Base-by-base conservation (phyloP, 139 green algal species). In the Pseudopediastrum boryanum region DNA sequence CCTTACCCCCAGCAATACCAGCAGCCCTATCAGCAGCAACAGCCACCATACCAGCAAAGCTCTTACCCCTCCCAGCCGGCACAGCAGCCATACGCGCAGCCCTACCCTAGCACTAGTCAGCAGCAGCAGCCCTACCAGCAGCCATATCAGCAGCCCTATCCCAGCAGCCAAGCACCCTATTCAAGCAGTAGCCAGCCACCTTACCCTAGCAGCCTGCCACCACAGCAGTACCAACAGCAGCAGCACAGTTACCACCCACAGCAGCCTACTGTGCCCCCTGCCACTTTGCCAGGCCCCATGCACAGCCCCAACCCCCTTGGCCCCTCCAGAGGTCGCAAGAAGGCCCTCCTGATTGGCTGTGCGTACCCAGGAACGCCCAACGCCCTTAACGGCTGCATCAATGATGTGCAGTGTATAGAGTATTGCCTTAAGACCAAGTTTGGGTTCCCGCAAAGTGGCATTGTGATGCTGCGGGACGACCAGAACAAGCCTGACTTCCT, bases 391-490 rank as follows among this genome's bases (percentile, higher is more conserved):
- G 74, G 74, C 61, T 73, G 61, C 43, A 71, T 80, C 59, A 80
- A 80, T 39, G 74, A 80, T 41, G 74, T 80, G 21, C 19, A 29
- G 61, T 80, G 74, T 44, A 64, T 80, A 21, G 61, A 71, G 43
- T 72, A 80, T 48, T 72, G 59, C 61, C 64, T 80, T n/a, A 73
- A 80, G 61, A 33, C 62, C 61, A 52, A 61, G 39, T 80, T 80
- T 73, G 74, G 74, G 43, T 80, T 80, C 35, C 43, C 39, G 12
- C 33, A 63, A 25, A 61, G 61, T 21, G 39, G 61, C 39, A 73
- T 80, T 7, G 61, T 80, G 43, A 46, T 80, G 43, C 74, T 80
- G 27, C 43, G 61, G 1, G 74, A 80, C 33, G 74, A 80, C 35
- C 29, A 50, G 61, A 43, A 44, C 23, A 35, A 58, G 31, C 31